Conservation (phyloP, 129 eudicot genomes). For the Pittosporum tobira region DNA sequence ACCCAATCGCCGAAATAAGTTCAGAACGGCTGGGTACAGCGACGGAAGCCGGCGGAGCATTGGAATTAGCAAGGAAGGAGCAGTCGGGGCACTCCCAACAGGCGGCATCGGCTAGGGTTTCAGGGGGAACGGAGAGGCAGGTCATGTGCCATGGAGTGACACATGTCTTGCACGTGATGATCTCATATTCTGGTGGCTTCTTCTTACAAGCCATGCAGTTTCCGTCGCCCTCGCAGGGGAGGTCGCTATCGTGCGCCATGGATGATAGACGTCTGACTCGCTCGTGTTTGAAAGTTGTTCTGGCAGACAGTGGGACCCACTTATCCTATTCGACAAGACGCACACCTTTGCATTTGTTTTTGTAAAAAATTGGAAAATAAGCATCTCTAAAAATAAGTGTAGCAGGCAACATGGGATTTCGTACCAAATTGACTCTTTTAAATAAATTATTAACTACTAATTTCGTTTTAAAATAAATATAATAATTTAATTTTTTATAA, state of each 20-base stretch:
- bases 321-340: no score
- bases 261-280: no score
- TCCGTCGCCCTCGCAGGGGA: slow-evolving; percentile 78
- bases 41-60: slow-evolving; percentile 9
- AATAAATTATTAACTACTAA: no score
- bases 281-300: no score
- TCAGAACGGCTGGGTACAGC: slow-evolving; percentile 19
- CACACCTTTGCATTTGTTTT: no score
- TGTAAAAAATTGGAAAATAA: no score
- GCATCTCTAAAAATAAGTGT: no score
- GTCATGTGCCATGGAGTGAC: slow-evolving; percentile 82
- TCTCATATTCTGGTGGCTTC: slow-evolving; percentile 44
- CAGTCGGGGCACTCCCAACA: slow-evolving; percentile 88
- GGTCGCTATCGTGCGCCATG: slow-evolving; percentile 46
- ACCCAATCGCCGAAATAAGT: slow-evolving; percentile 42
- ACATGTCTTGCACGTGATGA: slow-evolving; percentile 63
- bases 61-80: slow-evolving; percentile 21
- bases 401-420: no score
- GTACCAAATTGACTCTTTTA: no score
- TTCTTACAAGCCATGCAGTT: slow-evolving; percentile 68
- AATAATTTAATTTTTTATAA: no score
- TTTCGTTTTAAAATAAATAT: no score
- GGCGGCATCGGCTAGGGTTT: slow-evolving; percentile 38
- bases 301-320: no score
- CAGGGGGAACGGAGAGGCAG: slow-evolving; percentile 46